Percentiles rank a stretch among this genome's conserved stretches.
Evolutionary conservation across 2,329 filamentous ascomycete genomes (phyloP).

Genomic region (Cyclaneusma minus): DNA sequence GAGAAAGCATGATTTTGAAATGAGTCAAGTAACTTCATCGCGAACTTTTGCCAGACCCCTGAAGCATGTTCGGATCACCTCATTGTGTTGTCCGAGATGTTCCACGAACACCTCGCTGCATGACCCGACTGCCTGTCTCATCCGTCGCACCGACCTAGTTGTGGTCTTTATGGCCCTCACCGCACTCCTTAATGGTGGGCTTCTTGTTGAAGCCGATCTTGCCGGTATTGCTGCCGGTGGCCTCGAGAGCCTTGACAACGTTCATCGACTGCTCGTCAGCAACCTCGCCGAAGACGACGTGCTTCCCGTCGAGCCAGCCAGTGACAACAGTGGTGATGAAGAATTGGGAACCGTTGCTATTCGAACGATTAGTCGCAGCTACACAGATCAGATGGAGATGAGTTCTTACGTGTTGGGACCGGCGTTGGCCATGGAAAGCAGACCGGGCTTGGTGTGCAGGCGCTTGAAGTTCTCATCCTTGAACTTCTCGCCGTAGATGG

Average conservation of each 20-base stretch:
- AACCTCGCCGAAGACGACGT: constrained; percentile 76
- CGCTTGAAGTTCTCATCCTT: constrained; percentile 78
- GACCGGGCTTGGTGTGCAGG: constrained; percentile 59
- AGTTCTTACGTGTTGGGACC: constrained; percentile 71
- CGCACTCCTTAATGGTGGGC: constrained; percentile 40
- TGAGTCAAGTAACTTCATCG: no score
- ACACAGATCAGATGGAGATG: constrained; percentile 66
- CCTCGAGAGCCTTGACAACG: constrained; percentile 46
- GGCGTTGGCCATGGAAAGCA: constrained; percentile 91
- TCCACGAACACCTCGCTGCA: no score
- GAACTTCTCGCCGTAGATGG: constrained; percentile 93
- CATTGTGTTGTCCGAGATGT: no score
- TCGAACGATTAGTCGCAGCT: constrained; percentile 46
- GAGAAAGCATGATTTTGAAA: no score
- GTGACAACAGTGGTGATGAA: constrained; percentile 92
- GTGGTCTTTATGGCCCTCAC: constrained; percentile 26
- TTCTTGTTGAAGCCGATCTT: constrained; percentile 38
- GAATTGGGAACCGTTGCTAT: constrained; percentile 94
- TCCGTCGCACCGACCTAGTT: no score
- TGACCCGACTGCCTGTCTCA: no score
- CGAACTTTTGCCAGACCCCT: no score
- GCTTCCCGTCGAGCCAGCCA: constrained; percentile 68
- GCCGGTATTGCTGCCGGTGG: constrained; percentile 38
- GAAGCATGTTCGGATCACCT: no score
- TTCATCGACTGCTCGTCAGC: constrained; percentile 27